Conservation (phyloP, 2,329 filamentous ascomycete species). For the Sclerotinia subarctica region DNA sequence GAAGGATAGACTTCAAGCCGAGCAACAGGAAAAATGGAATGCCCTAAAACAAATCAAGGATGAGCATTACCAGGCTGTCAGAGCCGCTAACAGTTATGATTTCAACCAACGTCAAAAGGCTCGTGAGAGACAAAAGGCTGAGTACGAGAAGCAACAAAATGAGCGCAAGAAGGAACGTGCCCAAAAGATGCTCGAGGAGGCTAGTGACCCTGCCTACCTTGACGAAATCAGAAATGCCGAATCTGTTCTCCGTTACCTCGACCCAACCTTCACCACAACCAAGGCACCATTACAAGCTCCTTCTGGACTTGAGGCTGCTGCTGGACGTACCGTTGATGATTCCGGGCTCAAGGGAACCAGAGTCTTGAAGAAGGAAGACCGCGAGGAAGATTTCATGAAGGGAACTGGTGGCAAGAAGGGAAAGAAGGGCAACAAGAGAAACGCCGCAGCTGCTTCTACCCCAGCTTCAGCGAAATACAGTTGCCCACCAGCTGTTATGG, state of each 20-base stretch:
- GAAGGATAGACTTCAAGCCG: constrained; percentile 74
- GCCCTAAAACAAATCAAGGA: constrained; percentile 87
- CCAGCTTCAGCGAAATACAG: constrained; percentile 63
- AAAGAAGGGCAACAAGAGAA: constrained; percentile 80
- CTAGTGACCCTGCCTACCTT: constrained; percentile 81
- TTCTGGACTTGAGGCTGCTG: constrained; percentile 73
- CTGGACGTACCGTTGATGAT: constrained; percentile 80
- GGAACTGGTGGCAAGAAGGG: constrained; percentile 75
- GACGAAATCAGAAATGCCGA: constrained; percentile 90
- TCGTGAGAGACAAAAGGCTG: constrained; percentile 74
- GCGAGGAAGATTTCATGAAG: constrained; percentile 82
- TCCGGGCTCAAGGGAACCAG: constrained; percentile 81
- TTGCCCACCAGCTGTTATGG: constrained; percentile 85
- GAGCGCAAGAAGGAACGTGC: constrained; percentile 74
- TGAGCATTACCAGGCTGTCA: constrained; percentile 76
- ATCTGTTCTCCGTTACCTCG: constrained; percentile 85
- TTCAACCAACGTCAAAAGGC: constrained; percentile 74
- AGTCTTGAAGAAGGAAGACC: constrained; percentile 84
- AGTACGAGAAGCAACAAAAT: constrained; percentile 70
- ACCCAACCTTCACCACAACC: constrained; percentile 63
- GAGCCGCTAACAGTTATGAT: constrained; percentile 81
- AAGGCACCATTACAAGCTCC: constrained; percentile 66
- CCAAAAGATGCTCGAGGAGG: constrained; percentile 73
- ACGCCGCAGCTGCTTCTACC: constrained; percentile 42
- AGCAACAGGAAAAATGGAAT: constrained; percentile 82